Evolutionary conservation across 352 stramenopile species (phyloP), one percentile per base, ranked within the genome.

Genomic region (Globisporangium barbulae): DNA sequence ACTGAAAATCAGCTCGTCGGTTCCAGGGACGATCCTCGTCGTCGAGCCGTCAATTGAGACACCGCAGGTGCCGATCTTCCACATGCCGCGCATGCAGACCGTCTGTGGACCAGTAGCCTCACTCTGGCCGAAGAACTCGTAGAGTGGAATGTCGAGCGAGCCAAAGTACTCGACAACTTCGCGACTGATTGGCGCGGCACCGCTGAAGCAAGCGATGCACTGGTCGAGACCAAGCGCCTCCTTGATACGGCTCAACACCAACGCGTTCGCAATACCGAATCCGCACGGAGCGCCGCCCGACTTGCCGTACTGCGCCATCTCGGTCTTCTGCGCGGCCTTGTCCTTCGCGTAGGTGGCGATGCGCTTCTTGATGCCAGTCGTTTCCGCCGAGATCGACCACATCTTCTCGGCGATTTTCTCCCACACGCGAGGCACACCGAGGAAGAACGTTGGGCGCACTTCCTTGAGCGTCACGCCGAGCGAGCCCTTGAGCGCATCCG

Each of bases 141-240:
- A 96, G 48, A 99, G 86, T 10, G 91, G 93, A 48, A 99, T 77
- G 67, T 98, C 95, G 28, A 99, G 71, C 22, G 92, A 98, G 57
- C 83, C 88, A 68, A 99, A 98, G 76, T 98, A 99, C 37, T 97
- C 81, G 13, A 98, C 73, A 15, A 97, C 90, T 64, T 98, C 93
- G n/a, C 81, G 71, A 59, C 88, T 90, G 63, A 99, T 98, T 3
- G 95, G 95, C 30, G 96, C 96, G 8, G 95, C 96, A 47, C 83
- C 88, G 56, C 72, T 89, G 56, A 90, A 93, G 60, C 61, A 79
- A 15, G 76, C 75, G 53, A 79, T 74, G 65, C 88, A 96, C 66
- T 96, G 83, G 74, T 98, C 91, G 58, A 98, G 69, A 48, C 95
- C 95, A 31, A 98, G 83, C 48, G 86, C 89, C 56, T 92, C 80